Percentiles rank a stretch among this genome's conserved stretches.
Evolutionary conservation across 2,329 filamentous ascomycete species (phyloP).

Genomic region (Fusarium annulatum): DNA sequence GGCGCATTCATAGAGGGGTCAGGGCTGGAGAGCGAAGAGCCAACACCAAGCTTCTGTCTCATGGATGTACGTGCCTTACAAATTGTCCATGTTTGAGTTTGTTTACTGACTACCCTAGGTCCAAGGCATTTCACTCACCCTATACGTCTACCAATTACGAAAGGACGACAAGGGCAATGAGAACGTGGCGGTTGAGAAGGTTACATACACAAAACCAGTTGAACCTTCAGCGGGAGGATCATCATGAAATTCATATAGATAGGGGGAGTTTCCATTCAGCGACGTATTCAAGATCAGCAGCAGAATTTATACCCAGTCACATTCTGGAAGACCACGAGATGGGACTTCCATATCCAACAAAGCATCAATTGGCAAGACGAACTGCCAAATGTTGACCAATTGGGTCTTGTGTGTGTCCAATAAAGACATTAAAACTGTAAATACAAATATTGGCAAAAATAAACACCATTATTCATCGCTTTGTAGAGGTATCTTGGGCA

Average conservation of each 20-base stretch:
- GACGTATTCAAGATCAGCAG: constrained; percentile 36
- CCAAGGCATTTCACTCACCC: constrained; percentile 93
- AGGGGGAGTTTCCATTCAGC: constrained; percentile 29
- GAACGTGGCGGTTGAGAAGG: constrained; percentile 86
- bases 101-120: constrained; percentile 66
- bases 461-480: constrained; percentile 47
- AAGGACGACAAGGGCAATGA: constrained; percentile 81
- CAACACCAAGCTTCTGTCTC: constrained; percentile 90
- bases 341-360: constrained; percentile 37
- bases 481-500: constrained; percentile 50
- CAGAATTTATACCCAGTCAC: constrained; percentile 45
- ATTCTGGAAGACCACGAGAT: constrained; percentile 26
- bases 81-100: background rate
- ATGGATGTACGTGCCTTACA: constrained; percentile 85
- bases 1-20: constrained; percentile 71
- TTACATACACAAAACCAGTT: constrained; percentile 84
- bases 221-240: constrained; percentile 65
- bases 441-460: constrained; percentile 48
- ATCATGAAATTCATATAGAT: constrained; percentile 45
- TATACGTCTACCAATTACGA: constrained; percentile 92
- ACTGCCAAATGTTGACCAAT: constrained; percentile 34
- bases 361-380: constrained; percentile 33
- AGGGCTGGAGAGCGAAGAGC: constrained; percentile 73
- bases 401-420: constrained; percentile 26
- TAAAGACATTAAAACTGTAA: constrained; percentile 43